Conservation (phyloP, 495 filamentous ascomycete genomes). For the Aspergillus cristatus region DNA sequence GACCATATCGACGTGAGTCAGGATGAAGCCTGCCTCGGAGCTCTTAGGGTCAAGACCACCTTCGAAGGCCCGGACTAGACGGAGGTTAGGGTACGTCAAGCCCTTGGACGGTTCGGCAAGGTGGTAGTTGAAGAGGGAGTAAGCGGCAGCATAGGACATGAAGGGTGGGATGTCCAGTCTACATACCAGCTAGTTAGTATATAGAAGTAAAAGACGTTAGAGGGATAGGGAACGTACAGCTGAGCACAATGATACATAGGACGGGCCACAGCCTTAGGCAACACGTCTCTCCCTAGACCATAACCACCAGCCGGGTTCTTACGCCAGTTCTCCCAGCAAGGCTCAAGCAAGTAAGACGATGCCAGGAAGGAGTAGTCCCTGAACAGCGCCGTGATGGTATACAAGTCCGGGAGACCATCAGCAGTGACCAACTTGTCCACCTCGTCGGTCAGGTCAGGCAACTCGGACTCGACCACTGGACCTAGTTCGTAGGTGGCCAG, state of each 20-base stretch:
- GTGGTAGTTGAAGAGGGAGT: conserved; percentile 84
- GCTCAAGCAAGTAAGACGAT: conserved; percentile 84
- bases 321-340: conserved; percentile 69
- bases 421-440: conserved; percentile 53
- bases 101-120: conserved; percentile 56
- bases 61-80: conserved; percentile 82
- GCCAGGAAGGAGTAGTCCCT: conserved; percentile 85
- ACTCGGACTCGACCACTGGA: conserved; percentile 50
- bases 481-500: conserved; percentile 65
- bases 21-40: conserved; percentile 88
- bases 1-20: conserved; percentile 79
- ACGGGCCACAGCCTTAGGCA: conserved; percentile 60
- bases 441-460: conserved; percentile 64
- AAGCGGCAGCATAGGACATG: conserved; percentile 91
- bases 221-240: conserved; percentile 49
- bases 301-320: conserved; percentile 55
- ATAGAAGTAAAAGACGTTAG: not conserved
- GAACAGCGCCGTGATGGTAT: conserved; percentile 72
- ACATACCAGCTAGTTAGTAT: not conserved
- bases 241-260: conserved; percentile 72
- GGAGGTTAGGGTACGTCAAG: conserved; percentile 63
- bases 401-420: conserved; percentile 50
- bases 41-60: conserved; percentile 72
- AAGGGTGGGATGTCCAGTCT: conserved; percentile 56
- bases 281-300: conserved; percentile 59